These are phyloP conservation scores for Trichoderma polysporum DNA, from an alignment of 2,329 filamentous ascomycete species.

Conservation along the genomic window DNA sequence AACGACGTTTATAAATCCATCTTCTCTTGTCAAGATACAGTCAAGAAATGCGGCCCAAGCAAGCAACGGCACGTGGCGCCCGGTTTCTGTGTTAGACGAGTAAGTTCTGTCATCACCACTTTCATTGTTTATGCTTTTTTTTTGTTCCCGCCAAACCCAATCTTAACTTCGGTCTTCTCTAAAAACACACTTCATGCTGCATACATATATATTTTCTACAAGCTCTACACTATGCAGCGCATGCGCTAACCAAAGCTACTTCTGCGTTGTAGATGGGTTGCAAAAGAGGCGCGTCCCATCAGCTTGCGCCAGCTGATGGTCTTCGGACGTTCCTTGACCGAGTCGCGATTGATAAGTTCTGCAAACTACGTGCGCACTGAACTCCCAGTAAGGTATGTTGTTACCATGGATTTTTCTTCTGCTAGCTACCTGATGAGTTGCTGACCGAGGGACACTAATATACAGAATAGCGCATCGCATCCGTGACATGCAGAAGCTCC, in stretches of 20 bases:
- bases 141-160: too few relatives aligned
- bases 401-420: neutral
- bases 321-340: conserved; percentile 90
- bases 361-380: conserved; percentile 98
- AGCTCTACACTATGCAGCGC: neutral
- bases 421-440: neutral
- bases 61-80: conserved; percentile 54
- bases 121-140: too few relatives aligned
- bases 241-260: conserved; percentile 12
- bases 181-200: neutral
- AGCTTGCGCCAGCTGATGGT: conserved; percentile 95
- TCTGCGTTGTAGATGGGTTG: conserved; percentile 71
- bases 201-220: conserved; percentile 3
- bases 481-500: conserved; percentile 94
- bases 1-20: neutral
- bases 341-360: conserved; percentile 83
- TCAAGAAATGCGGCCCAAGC: conserved; percentile 27
- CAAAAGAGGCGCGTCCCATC: conserved; percentile 89
- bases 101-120: conserved; percentile 37
- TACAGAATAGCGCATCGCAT: conserved; percentile 84
- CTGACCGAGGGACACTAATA: neutral
- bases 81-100: conserved; percentile 65
- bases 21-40: conserved; percentile 14
- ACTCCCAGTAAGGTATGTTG: conserved; percentile 46
- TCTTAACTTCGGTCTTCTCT: neutral